Evolutionary conservation across 169 alveolate species (phyloP), one percentile per base, ranked within the genome.

Genomic region (Cryptosporidium canis): DNA sequence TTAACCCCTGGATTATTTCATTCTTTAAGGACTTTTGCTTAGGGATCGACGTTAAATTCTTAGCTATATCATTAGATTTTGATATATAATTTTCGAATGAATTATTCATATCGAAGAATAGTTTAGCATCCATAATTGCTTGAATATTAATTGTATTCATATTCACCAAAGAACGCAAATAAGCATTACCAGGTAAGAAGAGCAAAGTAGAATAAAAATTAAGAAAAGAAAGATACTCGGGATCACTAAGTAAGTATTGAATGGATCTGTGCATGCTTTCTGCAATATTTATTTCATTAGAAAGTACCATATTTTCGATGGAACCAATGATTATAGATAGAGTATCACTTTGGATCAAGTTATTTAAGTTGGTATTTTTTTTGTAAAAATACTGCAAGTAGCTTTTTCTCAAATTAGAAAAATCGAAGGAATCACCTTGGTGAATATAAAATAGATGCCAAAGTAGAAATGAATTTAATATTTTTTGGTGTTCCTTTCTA

Each of bases 371-470:
- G 8, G 53, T 53, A 48, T 70, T 35, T 3, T 55, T 37, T 4
- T 35, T 70, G 53, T 70, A 70, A 70, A 77, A 77, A 33, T 63
- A 58, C 21, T 43, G n/a, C 4, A 77, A 33, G 37, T 77, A 77
- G 21, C 58, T 39, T 61, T 35, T 41, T 41, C 39, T 55, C 18
- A 77, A 41, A 5, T 9, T 24, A 9, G 61, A 77, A 8, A 61
- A 39, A 39, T 77, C 72, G 3, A 77, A 58, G 11, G 24, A 11
- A 9, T 44, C 48, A 16, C 21, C 31, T 14, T 43, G 43, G 45
- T 61, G 77, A n/a, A 77, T 43, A 61, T 77, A 77, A 41, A 55
- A 77, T 39, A 61, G 43, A 31, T 58, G 61, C 87, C 87, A 77
- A 6, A 77, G 16, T 29, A 77, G 41, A n/a, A 77, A 61, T 27